These are phyloP conservation scores for Drechslerella stenobrocha DNA, from an alignment of 2,329 filamentous ascomycete species.

Conservation along the genomic window DNA sequence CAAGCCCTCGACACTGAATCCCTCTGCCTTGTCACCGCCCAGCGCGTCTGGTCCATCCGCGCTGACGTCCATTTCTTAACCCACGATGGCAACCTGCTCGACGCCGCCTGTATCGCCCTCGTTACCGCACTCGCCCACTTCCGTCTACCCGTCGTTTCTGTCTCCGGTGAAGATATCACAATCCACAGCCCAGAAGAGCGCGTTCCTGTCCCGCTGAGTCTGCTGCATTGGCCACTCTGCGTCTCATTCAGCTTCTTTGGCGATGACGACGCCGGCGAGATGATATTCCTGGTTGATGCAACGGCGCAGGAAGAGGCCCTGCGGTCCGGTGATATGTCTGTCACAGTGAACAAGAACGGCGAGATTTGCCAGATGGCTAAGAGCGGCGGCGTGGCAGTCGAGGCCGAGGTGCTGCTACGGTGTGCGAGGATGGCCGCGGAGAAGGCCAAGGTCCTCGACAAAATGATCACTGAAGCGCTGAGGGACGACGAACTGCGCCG, in stretches of 20 bases:
- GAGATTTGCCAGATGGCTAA: conserved; percentile 92
- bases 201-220: conserved; percentile 84
- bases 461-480: conserved; percentile 71
- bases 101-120: conserved; percentile 81
- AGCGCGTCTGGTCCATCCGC: conserved; percentile 88
- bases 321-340: conserved; percentile 71
- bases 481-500: conserved; percentile 76
- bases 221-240: conserved; percentile 89
- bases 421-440: conserved; percentile 74
- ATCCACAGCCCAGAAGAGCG: conserved; percentile 82
- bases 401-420: conserved; percentile 75
- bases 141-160: conserved; percentile 81
- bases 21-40: conserved; percentile 84
- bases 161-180: conserved; percentile 80
- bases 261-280: conserved; percentile 64
- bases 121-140: conserved; percentile 90
- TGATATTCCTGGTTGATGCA: conserved; percentile 69
- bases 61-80: conserved; percentile 90
- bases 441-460: conserved; percentile 79
- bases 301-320: conserved; percentile 76
- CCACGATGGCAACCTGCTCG: conserved; percentile 86
- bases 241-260: conserved; percentile 83
- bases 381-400: conserved; percentile 78
- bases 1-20: conserved; percentile 94
- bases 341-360: conserved; percentile 85